A percentile compares a stretch with the other conserved stretches of the same genome.
These are phyloP conservation scores for Phytophthora megakarya DNA, from an alignment of 352 stramenopile species.

Conservation along the genomic window DNA sequence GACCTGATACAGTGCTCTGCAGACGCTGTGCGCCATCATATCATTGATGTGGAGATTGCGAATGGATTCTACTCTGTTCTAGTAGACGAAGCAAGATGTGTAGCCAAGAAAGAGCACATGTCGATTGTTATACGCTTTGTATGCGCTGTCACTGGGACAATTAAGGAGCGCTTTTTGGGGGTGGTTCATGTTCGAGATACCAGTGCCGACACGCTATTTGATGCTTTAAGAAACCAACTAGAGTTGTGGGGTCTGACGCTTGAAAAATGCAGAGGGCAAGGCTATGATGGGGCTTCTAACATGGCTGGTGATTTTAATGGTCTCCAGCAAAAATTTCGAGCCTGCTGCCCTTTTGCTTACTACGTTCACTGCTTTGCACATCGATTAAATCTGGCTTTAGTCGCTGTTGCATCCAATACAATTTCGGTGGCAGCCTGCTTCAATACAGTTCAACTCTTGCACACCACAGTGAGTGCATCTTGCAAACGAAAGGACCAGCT, in stretches of 20 bases:
- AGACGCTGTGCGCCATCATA: neutral
- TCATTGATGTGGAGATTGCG: neutral
- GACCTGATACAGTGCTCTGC: neutral
- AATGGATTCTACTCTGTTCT: neutral
- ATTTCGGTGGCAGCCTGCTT: no score
- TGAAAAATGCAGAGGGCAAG: neutral
- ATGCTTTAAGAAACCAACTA: neutral
- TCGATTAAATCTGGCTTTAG: no score
- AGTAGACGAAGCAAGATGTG: constrained; percentile 15
- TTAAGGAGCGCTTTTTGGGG: neutral
- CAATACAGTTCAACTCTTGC: no score
- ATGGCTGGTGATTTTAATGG: neutral
- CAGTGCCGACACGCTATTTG: neutral
- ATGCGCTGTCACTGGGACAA: neutral
- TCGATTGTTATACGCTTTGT: neutral
- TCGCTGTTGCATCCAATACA: no score
- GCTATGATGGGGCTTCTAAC: neutral
- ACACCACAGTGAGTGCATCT: no score
- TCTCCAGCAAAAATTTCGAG: no score
- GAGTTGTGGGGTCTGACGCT: neutral
- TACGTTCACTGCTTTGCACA: no score
- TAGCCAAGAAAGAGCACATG: constrained; percentile 3
- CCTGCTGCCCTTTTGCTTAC: no score
- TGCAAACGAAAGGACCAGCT: no score
- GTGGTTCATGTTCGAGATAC: neutral